Evolutionary conservation across 257 asterid genomes (phyloP).

Genomic region (Capsicum baccatum): DNA sequence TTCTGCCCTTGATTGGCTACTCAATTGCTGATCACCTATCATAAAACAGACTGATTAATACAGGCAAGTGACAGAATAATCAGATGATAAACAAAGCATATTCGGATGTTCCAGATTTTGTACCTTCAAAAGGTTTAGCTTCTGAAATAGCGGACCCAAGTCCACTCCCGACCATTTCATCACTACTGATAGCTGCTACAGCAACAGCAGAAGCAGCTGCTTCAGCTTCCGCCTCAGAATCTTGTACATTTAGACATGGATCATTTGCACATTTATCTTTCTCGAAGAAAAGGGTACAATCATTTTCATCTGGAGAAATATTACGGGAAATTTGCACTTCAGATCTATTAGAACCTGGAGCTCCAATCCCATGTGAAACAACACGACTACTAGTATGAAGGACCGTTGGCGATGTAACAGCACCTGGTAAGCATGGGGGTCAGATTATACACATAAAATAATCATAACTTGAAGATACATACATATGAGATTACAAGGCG

Average conservation of each 20-base stretch:
- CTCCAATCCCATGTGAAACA: conserved; percentile 66
- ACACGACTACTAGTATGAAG: conserved; percentile 73
- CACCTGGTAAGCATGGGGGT: conserved; percentile 54
- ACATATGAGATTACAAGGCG: background rate
- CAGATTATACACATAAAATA: background rate
- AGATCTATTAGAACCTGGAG: conserved; percentile 84
- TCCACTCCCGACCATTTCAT: conserved; percentile 65
- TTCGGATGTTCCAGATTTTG: conserved; percentile 48
- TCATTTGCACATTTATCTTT: conserved; percentile 64
- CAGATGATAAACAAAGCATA: background rate
- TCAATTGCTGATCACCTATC: conserved; percentile 58
- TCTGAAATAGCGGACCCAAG: conserved; percentile 55
- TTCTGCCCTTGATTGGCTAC: conserved; percentile 67
- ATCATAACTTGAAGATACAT: conserved; percentile 27
- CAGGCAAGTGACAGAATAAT: conserved; percentile 20
- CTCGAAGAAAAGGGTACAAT: conserved; percentile 58
- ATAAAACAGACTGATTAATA: conserved; percentile 43
- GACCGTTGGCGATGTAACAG: conserved; percentile 89
- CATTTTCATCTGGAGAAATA: conserved; percentile 62
- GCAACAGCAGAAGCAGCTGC: conserved; percentile 97
- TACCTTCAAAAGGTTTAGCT: conserved; percentile 51
- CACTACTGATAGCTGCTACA: conserved; percentile 86
- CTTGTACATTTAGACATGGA: conserved; percentile 62
- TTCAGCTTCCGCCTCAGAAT: conserved; percentile 88
- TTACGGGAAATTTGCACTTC: conserved; percentile 67